Base-by-base conservation (phyloP, 345 rosid species). In the Ceriops zippeliana region DNA sequence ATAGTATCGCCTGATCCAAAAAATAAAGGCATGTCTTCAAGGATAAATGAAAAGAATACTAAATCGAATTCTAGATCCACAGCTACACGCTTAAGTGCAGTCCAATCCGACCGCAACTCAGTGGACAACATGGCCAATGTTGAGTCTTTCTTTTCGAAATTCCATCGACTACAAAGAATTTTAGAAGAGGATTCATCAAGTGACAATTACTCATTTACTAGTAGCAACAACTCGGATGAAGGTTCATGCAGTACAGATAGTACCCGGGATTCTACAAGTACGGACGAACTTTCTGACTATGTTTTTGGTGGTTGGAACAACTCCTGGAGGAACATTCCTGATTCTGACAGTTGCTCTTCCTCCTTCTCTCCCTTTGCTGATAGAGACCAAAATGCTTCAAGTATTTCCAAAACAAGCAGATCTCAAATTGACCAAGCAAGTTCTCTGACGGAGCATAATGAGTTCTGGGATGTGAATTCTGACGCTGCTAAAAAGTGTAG, bases 161-260 rank as follows among this genome's bases (percentile, higher is more conserved):
- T 81, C 80, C 85, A 82, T 54, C 85, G 72, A 60, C 80, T 90
- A 63, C 88, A 80, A 70, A 87, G 67, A 76, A 85, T 90, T 64
- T 76, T 89, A 49, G 95, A 84, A 82, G 96, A 85, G 59, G 99
- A 96, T 78, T 89, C 95, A 6, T 84, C 89, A 2, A 92, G 98
- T 63, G 99, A 96, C 76, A 86, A 75, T 80, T 89, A 85, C 62
- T 95, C 97, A 47, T 89, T 96, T 38, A 76, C 91, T 47, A 84
- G 97, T 82, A 90, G 86, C 81, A 88, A 84, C 81, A 88, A 84
- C 73, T 92, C 98, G 0, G 98, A 92, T 70, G 92, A 90, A 78
- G 88, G 95, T 58, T 89, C 96, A n/a, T 88, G 89, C 83, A 88
- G 96, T 79, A 90, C 98, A 3, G 97, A 92, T 21, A 89, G 92